These are phyloP conservation scores for Senecio squalidus DNA, from an alignment of 140 eudicot genomes.

Conservation along the genomic window DNA sequence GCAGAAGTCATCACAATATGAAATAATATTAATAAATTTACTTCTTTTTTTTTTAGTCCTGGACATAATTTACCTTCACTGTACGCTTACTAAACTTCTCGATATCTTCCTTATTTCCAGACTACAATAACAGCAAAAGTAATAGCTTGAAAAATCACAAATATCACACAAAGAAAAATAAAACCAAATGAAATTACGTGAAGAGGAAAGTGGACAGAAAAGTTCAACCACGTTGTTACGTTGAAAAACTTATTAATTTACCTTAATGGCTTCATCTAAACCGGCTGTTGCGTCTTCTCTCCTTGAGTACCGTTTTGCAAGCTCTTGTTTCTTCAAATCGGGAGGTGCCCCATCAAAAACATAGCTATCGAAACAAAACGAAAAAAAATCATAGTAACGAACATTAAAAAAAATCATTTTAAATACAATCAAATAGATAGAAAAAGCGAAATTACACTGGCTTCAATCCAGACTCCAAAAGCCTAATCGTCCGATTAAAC, in stretches of 20 bases:
- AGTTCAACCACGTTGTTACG: too few relatives aligned
- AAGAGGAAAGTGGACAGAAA: too few relatives aligned
- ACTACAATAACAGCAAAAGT: constrained; percentile 39
- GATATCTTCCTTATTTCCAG: constrained; percentile 82
- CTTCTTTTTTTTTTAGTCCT: neutral
- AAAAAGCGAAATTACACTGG: constrained; percentile 58
- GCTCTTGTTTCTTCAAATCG: constrained; percentile 90
- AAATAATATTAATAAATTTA: too few relatives aligned
- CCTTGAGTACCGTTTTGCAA: constrained; percentile 92
- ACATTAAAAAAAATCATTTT: neutral
- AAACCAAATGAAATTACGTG: too few relatives aligned
- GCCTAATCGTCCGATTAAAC: constrained; percentile 90
- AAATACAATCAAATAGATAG: neutral
- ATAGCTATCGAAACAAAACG: constrained; percentile 35
- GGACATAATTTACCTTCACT: constrained; percentile 63
- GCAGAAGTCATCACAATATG: neutral
- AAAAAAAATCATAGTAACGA: neutral
- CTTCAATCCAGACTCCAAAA: constrained; percentile 92
- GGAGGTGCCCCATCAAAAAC: constrained; percentile 98
- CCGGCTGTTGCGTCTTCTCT: constrained; percentile 95
- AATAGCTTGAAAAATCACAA: too few relatives aligned
- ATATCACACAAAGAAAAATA: too few relatives aligned
- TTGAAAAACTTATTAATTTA: neutral
- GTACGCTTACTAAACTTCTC: constrained; percentile 97
- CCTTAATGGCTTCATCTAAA: constrained; percentile 76